Conservation (phyloP, 2,329 filamentous ascomycete species). For the Sarocladium kiliense region DNA sequence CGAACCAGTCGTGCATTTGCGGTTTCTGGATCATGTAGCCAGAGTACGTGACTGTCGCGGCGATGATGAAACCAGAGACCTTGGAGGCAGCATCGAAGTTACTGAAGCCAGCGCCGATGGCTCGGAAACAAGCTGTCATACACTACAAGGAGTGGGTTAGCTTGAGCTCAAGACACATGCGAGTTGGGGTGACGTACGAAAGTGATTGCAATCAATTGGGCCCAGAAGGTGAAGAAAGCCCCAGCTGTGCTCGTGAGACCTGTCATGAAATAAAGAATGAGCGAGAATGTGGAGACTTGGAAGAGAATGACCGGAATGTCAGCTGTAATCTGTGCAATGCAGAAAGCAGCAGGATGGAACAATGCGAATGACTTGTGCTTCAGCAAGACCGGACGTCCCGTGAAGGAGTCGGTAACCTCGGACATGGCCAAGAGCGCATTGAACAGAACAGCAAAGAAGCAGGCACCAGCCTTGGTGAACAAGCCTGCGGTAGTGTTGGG, state of each 20-base stretch:
- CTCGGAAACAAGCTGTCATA: slow-evolving; percentile 55
- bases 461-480: slow-evolving; percentile 58
- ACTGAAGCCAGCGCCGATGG: slow-evolving; percentile 48
- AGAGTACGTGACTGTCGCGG: slow-evolving; percentile 53
- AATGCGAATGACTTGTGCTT: slow-evolving; percentile 55
- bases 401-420: slow-evolving; percentile 60
- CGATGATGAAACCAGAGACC: slow-evolving; percentile 44
- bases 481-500: slow-evolving; percentile 52
- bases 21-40: slow-evolving; percentile 59
- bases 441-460: slow-evolving; percentile 61
- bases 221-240: slow-evolving; percentile 59
- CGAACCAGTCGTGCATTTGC: slow-evolving; percentile 59
- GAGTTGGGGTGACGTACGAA: slow-evolving; percentile 33
- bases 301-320: slow-evolving; percentile 52
- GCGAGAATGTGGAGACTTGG: slow-evolving; percentile 51
- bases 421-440: slow-evolving; percentile 59
- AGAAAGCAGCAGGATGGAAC: slow-evolving; percentile 53
- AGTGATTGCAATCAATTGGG: slow-evolving; percentile 43
- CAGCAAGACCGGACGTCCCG: slow-evolving; percentile 51
- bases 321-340: slow-evolving; percentile 51
- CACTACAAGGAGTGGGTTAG: slow-evolving; percentile 21
- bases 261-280: slow-evolving; percentile 62
- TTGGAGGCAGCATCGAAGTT: slow-evolving; percentile 58
- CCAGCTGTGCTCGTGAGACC: slow-evolving; percentile 45
- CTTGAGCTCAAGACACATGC: slow-evolving; percentile 10